A percentile compares a stretch with the other conserved stretches of the same genome.
These are phyloP conservation scores for Phylloporus scabripes DNA, from an alignment of 768 basidiomycete genomes.

Conservation along the genomic window DNA sequence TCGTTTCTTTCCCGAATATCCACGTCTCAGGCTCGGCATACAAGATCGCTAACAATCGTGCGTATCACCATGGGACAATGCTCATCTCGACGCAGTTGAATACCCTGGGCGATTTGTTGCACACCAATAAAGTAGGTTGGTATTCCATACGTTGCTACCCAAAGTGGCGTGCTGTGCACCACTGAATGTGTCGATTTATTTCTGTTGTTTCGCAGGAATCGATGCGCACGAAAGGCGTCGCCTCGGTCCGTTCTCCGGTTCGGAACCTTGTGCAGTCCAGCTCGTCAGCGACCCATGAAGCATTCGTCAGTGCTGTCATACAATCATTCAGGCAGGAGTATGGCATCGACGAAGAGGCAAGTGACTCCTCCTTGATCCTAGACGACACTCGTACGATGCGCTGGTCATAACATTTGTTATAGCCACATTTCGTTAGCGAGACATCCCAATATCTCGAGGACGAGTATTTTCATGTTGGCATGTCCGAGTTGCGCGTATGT, in stretches of 20 bases:
- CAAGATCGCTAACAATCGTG: slow-evolving; percentile 84
- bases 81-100: slow-evolving; percentile 77
- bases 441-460: slow-evolving; percentile 39
- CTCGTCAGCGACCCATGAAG: slow-evolving; percentile 52
- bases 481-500: slow-evolving; percentile 67
- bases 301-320: slow-evolving; percentile 66
- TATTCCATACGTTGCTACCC: neutral
- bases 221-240: slow-evolving; percentile 81
- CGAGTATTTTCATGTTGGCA: slow-evolving; percentile 61
- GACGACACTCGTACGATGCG: neutral
- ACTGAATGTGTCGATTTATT: neutral
- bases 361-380: neutral
- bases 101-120: slow-evolving; percentile 67
- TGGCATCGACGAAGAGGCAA: slow-evolving; percentile 32
- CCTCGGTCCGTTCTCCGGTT: slow-evolving; percentile 90
- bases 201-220: slow-evolving; percentile 48
- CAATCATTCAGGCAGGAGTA: slow-evolving; percentile 63
- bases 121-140: slow-evolving; percentile 52
- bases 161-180: neutral
- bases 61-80: slow-evolving; percentile 99
- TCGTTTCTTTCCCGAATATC: slow-evolving; percentile 9
- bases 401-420: neutral
- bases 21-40: slow-evolving; percentile 98
- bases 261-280: slow-evolving; percentile 66
- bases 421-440: slow-evolving; percentile 45